Conservation (phyloP, 1,284 basidiomycete genomes). For the Leccinum discolor region DNA sequence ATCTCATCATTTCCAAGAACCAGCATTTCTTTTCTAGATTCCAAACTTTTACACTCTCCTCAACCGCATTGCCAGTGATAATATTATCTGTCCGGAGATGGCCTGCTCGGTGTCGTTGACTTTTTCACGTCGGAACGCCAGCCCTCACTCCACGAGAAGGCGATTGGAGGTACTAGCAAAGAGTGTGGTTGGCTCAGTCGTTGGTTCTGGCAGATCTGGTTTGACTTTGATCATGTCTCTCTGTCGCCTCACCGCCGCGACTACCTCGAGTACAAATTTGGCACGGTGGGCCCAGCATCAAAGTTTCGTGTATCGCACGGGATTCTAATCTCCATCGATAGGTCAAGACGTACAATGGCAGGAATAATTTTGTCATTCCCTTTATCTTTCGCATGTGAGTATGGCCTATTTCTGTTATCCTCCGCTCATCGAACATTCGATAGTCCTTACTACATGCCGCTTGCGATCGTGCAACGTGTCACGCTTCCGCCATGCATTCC, state of each 20-base stretch:
- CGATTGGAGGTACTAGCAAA: conserved; percentile 71
- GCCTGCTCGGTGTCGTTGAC: conserved; percentile 75
- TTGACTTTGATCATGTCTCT: conserved; percentile 79
- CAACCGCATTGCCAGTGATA: conserved; percentile 60
- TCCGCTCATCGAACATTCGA: neutral
- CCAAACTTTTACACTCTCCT: conserved; percentile 71
- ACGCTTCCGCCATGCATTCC: conserved; percentile 63
- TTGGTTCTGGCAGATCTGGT: conserved; percentile 87
- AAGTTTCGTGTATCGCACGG: neutral
- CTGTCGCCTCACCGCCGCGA: conserved; percentile 70
- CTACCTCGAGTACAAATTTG: conserved; percentile 84
- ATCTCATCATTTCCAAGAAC: neutral
- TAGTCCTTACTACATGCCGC: conserved; percentile 76
- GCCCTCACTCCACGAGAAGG: conserved; percentile 58
- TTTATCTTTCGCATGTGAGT: conserved; percentile 67
- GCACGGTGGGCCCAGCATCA: conserved; percentile 45
- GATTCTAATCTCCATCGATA: conserved; percentile 17
- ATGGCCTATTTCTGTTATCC: neutral
- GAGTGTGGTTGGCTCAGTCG: conserved; percentile 75
- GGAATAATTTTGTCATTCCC: conserved; percentile 73
- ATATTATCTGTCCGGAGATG: conserved; percentile 62
- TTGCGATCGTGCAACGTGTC: conserved; percentile 67
- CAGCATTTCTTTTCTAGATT: conserved; percentile 43
- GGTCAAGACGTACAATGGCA: conserved; percentile 71
- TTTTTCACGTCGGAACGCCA: conserved; percentile 77